Percentiles rank a stretch among this genome's conserved stretches.
Conservation (phyloP, 2,329 filamentous ascomycete species). For the Neofusicoccum ribis region DNA sequence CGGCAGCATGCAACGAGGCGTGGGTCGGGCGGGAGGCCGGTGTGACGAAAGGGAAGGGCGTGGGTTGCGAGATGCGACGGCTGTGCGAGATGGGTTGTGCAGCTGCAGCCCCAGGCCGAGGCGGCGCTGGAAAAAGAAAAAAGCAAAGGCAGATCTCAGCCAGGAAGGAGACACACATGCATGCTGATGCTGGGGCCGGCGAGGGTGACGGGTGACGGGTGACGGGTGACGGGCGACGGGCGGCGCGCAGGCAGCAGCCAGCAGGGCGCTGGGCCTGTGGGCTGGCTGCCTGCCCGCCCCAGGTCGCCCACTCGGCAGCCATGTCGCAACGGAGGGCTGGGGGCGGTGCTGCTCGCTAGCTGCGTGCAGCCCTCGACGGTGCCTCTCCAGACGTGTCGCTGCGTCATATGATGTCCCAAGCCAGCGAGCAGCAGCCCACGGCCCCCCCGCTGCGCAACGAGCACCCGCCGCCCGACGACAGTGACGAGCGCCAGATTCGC, state of each 20-base stretch:
- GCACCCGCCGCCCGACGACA: background rate
- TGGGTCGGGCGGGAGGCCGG: slow-evolving; percentile 2
- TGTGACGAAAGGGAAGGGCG: slow-evolving; percentile 8
- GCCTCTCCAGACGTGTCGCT: background rate
- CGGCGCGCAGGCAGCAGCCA: background rate
- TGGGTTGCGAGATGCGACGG: background rate
- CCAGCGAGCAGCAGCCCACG: background rate
- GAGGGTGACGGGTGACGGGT: background rate
- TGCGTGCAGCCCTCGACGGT: background rate
- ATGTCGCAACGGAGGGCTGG: background rate
- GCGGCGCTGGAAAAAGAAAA: background rate
- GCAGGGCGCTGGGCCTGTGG: background rate
- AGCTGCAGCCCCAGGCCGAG: background rate
- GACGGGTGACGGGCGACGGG: background rate
- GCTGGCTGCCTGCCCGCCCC: background rate
- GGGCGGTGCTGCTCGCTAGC: slow-evolving; percentile 1
- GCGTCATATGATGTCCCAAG: background rate
- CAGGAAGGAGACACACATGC: slow-evolving; percentile 13
- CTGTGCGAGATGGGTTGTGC: slow-evolving; percentile 4
- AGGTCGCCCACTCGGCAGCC: background rate
- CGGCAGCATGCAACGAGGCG: background rate
- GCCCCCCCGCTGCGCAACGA: background rate
- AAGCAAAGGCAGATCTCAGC: background rate
- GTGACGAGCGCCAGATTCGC: background rate
- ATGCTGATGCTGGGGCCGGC: background rate